Evolutionary conservation across 2,329 filamentous ascomycete species (phyloP), one percentile per base, ranked within the genome.

Genomic region (Rutstroemia sp.): DNA sequence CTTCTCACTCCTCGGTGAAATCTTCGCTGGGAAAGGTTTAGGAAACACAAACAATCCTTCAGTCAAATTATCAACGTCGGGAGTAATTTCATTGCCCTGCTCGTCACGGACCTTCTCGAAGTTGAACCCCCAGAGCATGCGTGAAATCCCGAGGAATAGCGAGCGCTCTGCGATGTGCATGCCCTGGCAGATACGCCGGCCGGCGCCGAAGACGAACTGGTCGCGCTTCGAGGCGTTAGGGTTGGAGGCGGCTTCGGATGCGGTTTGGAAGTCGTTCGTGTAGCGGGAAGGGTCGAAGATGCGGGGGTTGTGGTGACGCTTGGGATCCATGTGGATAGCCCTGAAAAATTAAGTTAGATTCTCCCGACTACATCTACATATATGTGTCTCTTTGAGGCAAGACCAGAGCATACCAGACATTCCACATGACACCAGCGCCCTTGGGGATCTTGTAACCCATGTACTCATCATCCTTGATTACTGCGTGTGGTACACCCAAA

Each of bases 111-210:
- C 71, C 74, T 0, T 76, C 77, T 5, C 82, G 70, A 56, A 44
- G 30, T 60, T n/a, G 27, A 56, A 60, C 5, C 51, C 58, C 58
- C 58, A 60, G 7, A 58, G 37, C 2, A 58, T 27, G 12, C 55
- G 51, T 19, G 48, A 23, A 16, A 53, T 9, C 23, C 30, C 27
- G 37, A 54, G 2, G 17, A 38, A 44, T 4, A 52, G 27, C 16
- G 8, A 38, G 25, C 44, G 41, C 12, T 58, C 56, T 14, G 52
- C 58, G 12, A 60, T 69, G 54, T 81, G 76, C 41, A 80, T 77
- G 0, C 81, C 82, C 1, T 76, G 79, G 64, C 81, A 84, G 38
- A 83, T 73, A 27, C 81, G 72, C 0, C 72, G 63, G 1, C 72
- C 72, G 6, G 66, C 60, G 17, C 71, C 70, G 54, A 68, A 73